phyloP scores from a whole-genome alignment of 768 basidiomycete genomes.

The Tremella yokohamensis region DNA sequence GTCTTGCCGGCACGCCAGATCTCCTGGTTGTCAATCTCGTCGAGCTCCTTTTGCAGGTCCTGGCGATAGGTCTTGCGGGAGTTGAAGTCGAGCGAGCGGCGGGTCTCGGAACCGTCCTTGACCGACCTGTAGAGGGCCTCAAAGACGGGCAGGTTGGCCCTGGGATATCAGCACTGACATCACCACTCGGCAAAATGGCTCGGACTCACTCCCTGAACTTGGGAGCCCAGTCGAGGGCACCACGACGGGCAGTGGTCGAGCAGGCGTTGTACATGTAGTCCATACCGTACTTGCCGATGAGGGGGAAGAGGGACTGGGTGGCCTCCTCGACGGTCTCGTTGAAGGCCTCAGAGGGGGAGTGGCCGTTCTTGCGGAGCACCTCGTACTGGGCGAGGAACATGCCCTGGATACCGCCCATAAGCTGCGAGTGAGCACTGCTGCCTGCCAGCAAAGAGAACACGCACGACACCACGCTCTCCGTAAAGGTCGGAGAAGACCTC shows the following conservation, averaged over 20 bases:
- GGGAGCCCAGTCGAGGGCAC: constrained; percentile 94
- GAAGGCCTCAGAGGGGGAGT: constrained; percentile 90
- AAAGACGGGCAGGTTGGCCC: constrained; percentile 89
- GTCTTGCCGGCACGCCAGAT: constrained; percentile 97
- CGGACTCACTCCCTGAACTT: constrained; percentile 67
- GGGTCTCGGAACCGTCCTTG: constrained; percentile 90
- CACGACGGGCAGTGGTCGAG: constrained; percentile 97
- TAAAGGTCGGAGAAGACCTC: constrained; percentile 99
- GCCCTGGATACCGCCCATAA: constrained; percentile 97
- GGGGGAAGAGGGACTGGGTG: constrained; percentile 95
- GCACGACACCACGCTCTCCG: constrained; percentile 97
- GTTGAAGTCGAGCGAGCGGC: constrained; percentile 95
- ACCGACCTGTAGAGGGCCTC: constrained; percentile 93
- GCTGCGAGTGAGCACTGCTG: constrained; percentile 53
- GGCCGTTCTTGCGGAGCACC: constrained; percentile 57
- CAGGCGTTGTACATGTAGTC: constrained; percentile 99
- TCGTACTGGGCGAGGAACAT: constrained; percentile 96
- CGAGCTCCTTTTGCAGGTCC: constrained; percentile 86
- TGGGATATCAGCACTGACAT: constrained; percentile 31
- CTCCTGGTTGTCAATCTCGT: constrained; percentile 94
- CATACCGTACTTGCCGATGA: constrained; percentile 93
- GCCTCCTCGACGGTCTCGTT: constrained; percentile 99
- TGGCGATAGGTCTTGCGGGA: constrained; percentile 84
- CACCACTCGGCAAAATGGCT: not conserved
- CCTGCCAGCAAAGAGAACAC: constrained; percentile 51